Evolutionary conservation across 2,329 filamentous ascomycete species (phyloP), one percentile per base, ranked within the genome.

Genomic region (Pochonia chlamydosporia): DNA sequence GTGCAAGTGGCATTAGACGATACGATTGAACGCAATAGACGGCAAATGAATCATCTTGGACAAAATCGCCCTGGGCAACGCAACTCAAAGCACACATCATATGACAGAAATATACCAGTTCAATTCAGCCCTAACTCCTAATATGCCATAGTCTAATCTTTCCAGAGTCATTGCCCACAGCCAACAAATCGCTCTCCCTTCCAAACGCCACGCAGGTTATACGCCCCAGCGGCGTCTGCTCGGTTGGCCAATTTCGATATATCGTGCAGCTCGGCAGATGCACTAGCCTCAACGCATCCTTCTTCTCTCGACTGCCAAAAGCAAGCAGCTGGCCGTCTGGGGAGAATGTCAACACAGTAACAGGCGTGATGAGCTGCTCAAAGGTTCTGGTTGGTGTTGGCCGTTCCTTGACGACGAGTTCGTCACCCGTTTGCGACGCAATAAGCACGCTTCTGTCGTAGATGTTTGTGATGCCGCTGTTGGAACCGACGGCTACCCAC

Each of bases 191-290:
- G 51, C 82, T 86, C 52, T 76, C 73, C 5, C 71, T 74, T 18
- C 78, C 78, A 62, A 89, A 86, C 3, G 87, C 84, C 50, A 90
- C 79, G 1, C 82, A 75, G 2, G 88, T 87, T 54, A 97, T 83
- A 49, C 89, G 78, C 0, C 93, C 93, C 51, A 99, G 68, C 1
- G 91, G 90, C 48, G 93, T 99, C 63, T 87, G 84, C 53, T 83
- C 81, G 46, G 92, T 99, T 21, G 93, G 93, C 93, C 93, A 99
- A 68, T 99, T 99, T 59, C 85, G 83, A 75, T 93, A 99, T 18
- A 97, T 89, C 2, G 90, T 96, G 65, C 90, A 96, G 56, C 81
- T 91, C 1, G 92, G 91, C 56, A 99, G 70, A 66, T 99, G 93
- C 26, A 92, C 89, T 54, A 99, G 70, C 59, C 87, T 78, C 64